These are phyloP conservation scores for Ananas comosus DNA, from an alignment of 176 grass and related monocot species.

Conservation along the genomic window DNA sequence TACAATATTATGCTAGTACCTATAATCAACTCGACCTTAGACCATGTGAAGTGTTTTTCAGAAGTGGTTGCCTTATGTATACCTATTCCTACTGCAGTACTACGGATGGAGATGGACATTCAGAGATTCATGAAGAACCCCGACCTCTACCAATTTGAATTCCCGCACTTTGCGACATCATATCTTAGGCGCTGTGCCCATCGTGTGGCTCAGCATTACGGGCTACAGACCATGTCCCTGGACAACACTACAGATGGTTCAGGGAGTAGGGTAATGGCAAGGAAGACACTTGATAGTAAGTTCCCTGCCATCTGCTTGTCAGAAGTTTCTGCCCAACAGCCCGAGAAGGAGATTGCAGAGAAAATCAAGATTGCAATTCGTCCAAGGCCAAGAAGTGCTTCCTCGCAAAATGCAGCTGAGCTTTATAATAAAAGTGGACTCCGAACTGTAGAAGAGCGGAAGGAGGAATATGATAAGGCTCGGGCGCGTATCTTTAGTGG, in stretches of 20 bases:
- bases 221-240: constrained; percentile 16
- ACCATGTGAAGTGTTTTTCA: no score
- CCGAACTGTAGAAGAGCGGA: constrained; percentile 23
- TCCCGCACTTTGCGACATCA: constrained; percentile 25
- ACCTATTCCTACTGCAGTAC: constrained; percentile 16
- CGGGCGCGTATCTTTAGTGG: constrained; percentile 31
- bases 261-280: constrained; percentile 27
- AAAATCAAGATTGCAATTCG: constrained; percentile 23
- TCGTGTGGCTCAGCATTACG: constrained; percentile 39
- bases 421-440: not conserved
- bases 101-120: constrained; percentile 34
- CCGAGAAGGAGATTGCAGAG: constrained; percentile 11
- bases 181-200: constrained; percentile 19
- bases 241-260: constrained; percentile 16
- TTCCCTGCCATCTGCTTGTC: constrained; percentile 32
- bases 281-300: constrained; percentile 22
- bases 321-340: constrained; percentile 10
- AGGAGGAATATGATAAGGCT: constrained; percentile 36
- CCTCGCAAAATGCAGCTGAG: not conserved
- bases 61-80: not conserved
- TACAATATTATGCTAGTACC: no score
- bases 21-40: no score
- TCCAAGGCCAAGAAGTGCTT: constrained; percentile 14
- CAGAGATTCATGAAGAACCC: constrained; percentile 29
- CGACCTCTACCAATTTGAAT: constrained; percentile 33